Evolutionary conservation across 2,329 filamentous ascomycete species (phyloP), one percentile per base, ranked within the genome.

Genomic region (Pezicula radicicola): DNA sequence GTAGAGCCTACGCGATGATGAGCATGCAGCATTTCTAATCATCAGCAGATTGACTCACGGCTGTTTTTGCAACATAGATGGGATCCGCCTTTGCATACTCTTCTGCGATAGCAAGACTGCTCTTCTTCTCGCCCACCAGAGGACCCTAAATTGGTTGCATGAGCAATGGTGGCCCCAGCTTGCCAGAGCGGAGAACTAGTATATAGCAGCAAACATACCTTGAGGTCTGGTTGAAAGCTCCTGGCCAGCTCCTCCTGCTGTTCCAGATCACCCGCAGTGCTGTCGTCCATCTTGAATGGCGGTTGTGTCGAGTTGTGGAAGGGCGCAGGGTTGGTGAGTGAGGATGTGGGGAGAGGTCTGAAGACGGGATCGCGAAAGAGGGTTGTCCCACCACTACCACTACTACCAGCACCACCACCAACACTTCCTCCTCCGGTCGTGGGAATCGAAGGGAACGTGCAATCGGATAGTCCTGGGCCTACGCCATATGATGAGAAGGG

Each of bases 51-150:
- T 49, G 52, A 76, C 85, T 71, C 75, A 96, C 93, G 66, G 83
- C 80, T 46, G 92, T 97, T 76, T 97, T 97, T 53, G 87, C 82
- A 47, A 92, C 85, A 68, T 90, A 96, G 57, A 89, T 76, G 6
- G 87, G 84, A 68, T 97, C 92, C 55, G 91, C 92, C 70, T 88
- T 88, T 55, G 91, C 89, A 73, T 96, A 97, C 69, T 96, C 89
- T 57, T 86, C 79, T 15, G 88, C 85, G 66, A 99, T 91, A 59
- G 79, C 83, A 60, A 84, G 81, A 70, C 87, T 95, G 48, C 88
- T 82, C 64, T 84, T 83, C 71, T 88, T 89, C 55, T 87, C 80
- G 63, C 91, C 89, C 59, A 97, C 88, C 46, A 92, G 77, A 55
- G 90, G 89, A 51, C 91, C 91, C 93, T 97, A 51, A 51, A 61